phyloP scores from a whole-genome alignment of 257 asterid genomes.

The Handroanthus guayacan region DNA sequence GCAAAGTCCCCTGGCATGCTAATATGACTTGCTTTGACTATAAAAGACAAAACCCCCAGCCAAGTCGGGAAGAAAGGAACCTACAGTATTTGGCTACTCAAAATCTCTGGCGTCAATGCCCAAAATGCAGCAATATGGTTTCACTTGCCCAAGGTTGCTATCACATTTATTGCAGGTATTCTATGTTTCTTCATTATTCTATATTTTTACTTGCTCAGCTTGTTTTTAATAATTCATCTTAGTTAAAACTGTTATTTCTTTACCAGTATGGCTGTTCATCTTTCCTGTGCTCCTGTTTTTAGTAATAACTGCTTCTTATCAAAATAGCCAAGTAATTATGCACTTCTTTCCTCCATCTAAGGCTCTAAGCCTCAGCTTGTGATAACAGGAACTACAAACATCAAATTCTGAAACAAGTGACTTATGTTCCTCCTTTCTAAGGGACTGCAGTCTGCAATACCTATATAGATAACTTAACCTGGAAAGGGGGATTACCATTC shows the following conservation, averaged over 20 bases:
- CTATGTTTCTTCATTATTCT: background rate
- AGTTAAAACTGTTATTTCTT: background rate
- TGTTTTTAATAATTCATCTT: constrained; percentile 8
- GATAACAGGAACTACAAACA: too few relatives aligned
- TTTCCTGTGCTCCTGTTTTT: too few relatives aligned
- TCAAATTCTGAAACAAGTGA: too few relatives aligned
- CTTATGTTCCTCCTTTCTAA: too few relatives aligned
- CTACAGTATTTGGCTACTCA: constrained; percentile 54
- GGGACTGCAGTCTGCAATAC: too few relatives aligned
- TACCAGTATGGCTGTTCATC: too few relatives aligned
- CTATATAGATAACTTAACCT: too few relatives aligned
- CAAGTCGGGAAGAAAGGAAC: constrained; percentile 48
- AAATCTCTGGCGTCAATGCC: constrained; percentile 69
- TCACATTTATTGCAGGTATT: constrained; percentile 78
- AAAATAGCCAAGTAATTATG: too few relatives aligned
- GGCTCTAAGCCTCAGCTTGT: too few relatives aligned
- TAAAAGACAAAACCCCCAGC: constrained; percentile 42
- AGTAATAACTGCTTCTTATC: too few relatives aligned
- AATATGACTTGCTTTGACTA: constrained; percentile 47
- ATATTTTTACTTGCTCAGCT: background rate
- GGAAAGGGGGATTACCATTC: too few relatives aligned
- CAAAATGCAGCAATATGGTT: constrained; percentile 60
- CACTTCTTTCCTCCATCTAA: too few relatives aligned
- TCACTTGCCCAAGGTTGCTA: constrained; percentile 70
- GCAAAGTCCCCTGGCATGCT: constrained; percentile 70